Conservation (phyloP, 257 asterid species). For the Salvia miltiorrhiza region DNA sequence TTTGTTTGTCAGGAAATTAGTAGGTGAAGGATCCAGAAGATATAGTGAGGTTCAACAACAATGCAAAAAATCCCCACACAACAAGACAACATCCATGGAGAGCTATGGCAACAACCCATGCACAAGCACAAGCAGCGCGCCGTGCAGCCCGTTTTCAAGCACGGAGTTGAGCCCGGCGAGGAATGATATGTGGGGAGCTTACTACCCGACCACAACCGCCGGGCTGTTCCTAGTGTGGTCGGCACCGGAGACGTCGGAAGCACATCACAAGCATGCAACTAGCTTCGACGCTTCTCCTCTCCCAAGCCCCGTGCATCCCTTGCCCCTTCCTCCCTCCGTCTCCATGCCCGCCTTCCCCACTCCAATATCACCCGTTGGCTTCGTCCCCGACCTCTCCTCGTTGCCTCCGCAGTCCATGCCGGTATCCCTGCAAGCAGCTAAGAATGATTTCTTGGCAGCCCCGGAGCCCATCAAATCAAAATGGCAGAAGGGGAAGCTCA, state of each 20-base stretch:
- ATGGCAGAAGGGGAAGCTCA: constrained; percentile 89
- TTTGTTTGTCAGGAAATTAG: too few species aligned
- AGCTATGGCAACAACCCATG: constrained; percentile 38
- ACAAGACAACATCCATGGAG: constrained; percentile 34
- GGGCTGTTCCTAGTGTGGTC: constrained; percentile 70
- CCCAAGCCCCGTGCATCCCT: constrained; percentile 72
- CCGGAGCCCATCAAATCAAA: constrained; percentile 43
- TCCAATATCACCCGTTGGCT: constrained; percentile 27
- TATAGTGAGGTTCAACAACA: neutral
- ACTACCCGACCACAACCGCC: constrained; percentile 35
- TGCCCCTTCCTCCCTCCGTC: constrained; percentile 80
- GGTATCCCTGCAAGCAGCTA: constrained; percentile 13
- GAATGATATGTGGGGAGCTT: constrained; percentile 32
- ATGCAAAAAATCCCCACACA: neutral
- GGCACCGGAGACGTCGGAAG: constrained; percentile 51
- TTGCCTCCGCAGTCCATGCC: constrained; percentile 23
- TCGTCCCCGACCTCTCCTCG: constrained; percentile 34
- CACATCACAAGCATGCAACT: constrained; percentile 35
- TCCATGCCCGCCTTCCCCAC: constrained; percentile 32
- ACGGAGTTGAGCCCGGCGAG: constrained; percentile 41
- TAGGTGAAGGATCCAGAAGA: constrained; percentile 12
- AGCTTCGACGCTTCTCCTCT: constrained; percentile 58
- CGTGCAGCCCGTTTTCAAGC: constrained; percentile 57
- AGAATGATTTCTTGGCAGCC: constrained; percentile 1
- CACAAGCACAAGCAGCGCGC: neutral